Evolutionary conservation across 208 protist species (phyloP).

Genomic region (Blastocrithidia nonstop): DNA sequence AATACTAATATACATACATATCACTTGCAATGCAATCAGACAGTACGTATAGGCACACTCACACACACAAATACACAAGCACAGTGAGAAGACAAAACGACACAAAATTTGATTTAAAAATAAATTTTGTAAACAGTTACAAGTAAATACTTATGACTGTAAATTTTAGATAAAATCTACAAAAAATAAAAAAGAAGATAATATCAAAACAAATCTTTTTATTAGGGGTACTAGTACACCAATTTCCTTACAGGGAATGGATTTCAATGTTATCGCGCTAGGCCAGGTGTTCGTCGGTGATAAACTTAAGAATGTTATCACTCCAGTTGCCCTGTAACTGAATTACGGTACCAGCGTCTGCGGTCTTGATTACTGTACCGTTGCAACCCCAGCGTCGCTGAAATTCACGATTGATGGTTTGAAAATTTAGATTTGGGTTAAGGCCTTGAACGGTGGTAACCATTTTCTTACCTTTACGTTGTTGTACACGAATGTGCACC

Average conservation of each 20-base stretch:
- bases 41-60: too few relatives aligned
- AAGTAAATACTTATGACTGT: too few relatives aligned
- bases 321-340: slow-evolving; percentile 95
- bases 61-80: too few relatives aligned
- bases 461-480: slow-evolving; percentile 92
- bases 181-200: too few relatives aligned
- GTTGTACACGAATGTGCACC: slow-evolving; percentile 94
- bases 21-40: too few relatives aligned
- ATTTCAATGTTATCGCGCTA: slow-evolving; percentile 83
- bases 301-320: slow-evolving; percentile 84
- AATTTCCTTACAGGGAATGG: slow-evolving; percentile 84
- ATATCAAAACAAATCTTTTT: too few relatives aligned
- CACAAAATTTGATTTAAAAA: too few relatives aligned
- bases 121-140: too few relatives aligned
- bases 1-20: too few relatives aligned
- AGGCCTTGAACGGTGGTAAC: slow-evolving; percentile 94
- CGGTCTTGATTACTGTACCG: slow-evolving; percentile 82
- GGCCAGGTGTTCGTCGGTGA: slow-evolving; percentile 86
- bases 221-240: not conserved
- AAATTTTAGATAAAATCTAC: too few relatives aligned
- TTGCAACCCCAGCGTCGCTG: slow-evolving; percentile 90
- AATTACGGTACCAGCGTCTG: slow-evolving; percentile 83
- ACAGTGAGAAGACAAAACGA: too few relatives aligned
- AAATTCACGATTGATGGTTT: slow-evolving; percentile 84
- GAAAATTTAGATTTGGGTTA: slow-evolving; percentile 84